These are phyloP conservation scores for Amanita rubescens DNA, from an alignment of 768 basidiomycete species.

Conservation along the genomic window DNA sequence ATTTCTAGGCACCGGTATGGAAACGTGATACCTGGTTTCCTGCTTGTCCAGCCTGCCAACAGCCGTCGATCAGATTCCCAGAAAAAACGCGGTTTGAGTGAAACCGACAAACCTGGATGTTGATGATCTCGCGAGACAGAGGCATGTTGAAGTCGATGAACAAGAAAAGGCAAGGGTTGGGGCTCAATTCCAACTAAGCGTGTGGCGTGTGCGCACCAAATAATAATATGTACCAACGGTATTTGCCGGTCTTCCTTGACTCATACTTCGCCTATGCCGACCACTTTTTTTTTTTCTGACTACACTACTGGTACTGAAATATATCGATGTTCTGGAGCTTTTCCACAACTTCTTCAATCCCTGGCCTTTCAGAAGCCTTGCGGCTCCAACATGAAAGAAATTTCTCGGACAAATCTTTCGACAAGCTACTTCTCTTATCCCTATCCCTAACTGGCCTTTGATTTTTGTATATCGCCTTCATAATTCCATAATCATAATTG, in stretches of 20 bases:
- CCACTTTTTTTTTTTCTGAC: not conserved
- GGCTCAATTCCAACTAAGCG: not conserved
- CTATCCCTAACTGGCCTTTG: conserved; percentile 14
- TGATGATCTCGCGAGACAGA: conserved; percentile 67
- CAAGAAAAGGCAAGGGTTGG: conserved; percentile 10
- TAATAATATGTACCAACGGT: not conserved
- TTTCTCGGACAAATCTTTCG: conserved; percentile 4
- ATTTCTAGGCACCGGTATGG: conserved; percentile 15
- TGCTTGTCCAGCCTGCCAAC: conserved; percentile 64
- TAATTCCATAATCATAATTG: conserved; percentile 17
- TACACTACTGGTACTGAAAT: not conserved
- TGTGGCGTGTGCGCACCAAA: not conserved
- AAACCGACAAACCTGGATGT: conserved; percentile 53
- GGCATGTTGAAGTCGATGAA: conserved; percentile 34
- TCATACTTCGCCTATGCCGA: not conserved
- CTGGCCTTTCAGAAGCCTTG: conserved; percentile 10
- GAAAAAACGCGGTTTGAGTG: not conserved
- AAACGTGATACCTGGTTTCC: conserved; percentile 32
- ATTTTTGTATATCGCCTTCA: conserved; percentile 17
- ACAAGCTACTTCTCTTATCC: not conserved
- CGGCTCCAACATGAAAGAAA: conserved; percentile 15
- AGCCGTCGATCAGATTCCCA: conserved; percentile 6
- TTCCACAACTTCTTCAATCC: conserved; percentile 6
- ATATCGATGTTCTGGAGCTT: not conserved
- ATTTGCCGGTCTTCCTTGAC: not conserved